These are phyloP conservation scores for Dalbergia cultrata DNA, from an alignment of 306 rosid genomes.

Conservation along the genomic window DNA sequence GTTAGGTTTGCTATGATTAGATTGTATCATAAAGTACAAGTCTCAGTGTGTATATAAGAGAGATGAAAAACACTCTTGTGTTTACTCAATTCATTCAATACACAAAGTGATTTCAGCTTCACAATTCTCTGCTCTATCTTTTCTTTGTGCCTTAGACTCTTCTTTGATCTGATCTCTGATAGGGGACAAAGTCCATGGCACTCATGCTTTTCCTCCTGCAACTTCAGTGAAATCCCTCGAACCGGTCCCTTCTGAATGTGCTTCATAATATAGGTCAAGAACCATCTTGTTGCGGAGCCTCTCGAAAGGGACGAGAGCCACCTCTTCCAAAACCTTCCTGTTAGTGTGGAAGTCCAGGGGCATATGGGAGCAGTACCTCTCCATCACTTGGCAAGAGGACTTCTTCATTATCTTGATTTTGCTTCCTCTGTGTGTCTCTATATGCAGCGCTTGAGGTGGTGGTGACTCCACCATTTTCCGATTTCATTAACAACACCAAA, in stretches of 20 bases:
- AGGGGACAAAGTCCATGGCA: conserved; percentile 73
- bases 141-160: no score
- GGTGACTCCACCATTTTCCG: no score
- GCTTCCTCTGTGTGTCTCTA: background rate
- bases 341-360: conserved; percentile 67
- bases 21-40: no score
- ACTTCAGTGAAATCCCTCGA: conserved; percentile 68
- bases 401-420: conserved; percentile 66
- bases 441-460: background rate
- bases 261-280: conserved; percentile 69
- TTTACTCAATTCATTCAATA: no score
- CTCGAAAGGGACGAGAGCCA: conserved; percentile 64
- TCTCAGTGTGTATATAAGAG: no score
- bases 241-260: conserved; percentile 71
- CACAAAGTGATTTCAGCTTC: no score
- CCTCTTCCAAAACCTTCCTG: conserved; percentile 67
- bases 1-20: no score
- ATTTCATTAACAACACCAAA: no score
- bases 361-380: conserved; percentile 65
- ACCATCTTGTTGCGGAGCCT: conserved; percentile 67
- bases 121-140: no score
- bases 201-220: conserved; percentile 72
- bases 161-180: background rate
- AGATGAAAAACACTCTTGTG: no score
- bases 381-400: conserved; percentile 68